Conservation (phyloP, 371 early-diverging fungal species). For the Smittium culicis region DNA sequence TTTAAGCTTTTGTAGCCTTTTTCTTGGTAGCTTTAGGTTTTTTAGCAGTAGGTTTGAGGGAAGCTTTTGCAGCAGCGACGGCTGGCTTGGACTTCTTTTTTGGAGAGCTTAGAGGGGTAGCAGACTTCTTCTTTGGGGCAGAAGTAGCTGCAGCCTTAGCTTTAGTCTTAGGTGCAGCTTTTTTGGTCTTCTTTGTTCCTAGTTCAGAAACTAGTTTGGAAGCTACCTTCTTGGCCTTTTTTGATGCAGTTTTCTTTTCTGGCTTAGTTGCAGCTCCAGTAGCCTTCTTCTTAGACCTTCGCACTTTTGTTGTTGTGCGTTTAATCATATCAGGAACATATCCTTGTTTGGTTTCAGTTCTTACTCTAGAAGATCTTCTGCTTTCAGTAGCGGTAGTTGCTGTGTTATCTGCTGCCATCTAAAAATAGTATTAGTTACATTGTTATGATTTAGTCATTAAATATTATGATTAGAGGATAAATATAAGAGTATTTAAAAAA, state of each 20-base stretch:
- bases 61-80: not conserved
- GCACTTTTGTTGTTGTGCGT: not conserved
- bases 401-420: not conserved
- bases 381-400: not conserved
- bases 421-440: too few species aligned
- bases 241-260: not conserved
- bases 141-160: not conserved
- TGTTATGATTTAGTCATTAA: too few species aligned
- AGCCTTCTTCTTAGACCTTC: not conserved
- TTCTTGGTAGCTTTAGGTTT: not conserved
- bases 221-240: conserved; percentile 2
- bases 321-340: conserved; percentile 7
- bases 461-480: too few species aligned
- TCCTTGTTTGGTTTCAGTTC: not conserved
- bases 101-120: not conserved
- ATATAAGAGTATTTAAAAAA: too few species aligned
- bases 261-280: not conserved
- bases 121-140: not conserved
- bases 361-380: not conserved
- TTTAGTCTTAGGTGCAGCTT: not conserved
- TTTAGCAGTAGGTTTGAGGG: not conserved
- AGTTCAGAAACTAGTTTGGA: not conserved
- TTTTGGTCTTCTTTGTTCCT: not conserved
- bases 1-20: too few species aligned
- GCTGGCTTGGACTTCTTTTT: not conserved